These are phyloP conservation scores for Vaccinium darrowii DNA, from an alignment of 148 eudicot species.

Conservation along the genomic window DNA sequence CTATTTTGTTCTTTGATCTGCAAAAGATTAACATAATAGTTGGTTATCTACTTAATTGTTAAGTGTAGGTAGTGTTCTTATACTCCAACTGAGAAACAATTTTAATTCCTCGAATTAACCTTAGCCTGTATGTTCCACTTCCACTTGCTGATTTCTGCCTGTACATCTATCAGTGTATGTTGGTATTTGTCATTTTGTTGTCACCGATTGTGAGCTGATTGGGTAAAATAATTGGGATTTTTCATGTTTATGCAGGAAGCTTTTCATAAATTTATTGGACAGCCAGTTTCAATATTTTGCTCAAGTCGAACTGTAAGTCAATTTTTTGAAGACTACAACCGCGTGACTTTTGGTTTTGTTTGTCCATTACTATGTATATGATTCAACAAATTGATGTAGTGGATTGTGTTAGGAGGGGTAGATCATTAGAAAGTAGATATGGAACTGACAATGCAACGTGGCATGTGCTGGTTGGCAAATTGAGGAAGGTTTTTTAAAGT, in stretches of 20 bases:
- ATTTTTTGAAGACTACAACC: background rate
- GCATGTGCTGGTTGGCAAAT: background rate
- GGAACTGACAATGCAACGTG: background rate
- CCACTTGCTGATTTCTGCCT: background rate
- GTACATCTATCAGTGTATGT: background rate
- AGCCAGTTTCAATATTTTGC: constrained; percentile 81
- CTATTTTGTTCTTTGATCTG: background rate
- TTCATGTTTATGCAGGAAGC: constrained; percentile 60
- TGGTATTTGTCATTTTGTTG: background rate
- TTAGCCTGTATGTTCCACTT: background rate
- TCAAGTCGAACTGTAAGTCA: constrained; percentile 88
- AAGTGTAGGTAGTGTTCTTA: background rate
- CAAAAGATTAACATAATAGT: background rate
- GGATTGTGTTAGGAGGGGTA: background rate
- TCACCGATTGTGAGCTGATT: background rate
- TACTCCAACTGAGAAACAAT: background rate
- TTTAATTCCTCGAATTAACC: background rate
- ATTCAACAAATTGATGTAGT: background rate
- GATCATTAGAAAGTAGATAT: too few species aligned
- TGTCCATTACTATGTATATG: background rate
- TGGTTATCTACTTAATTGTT: background rate
- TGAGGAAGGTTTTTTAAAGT: background rate
- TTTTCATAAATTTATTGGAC: constrained; percentile 83
- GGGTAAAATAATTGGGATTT: background rate
- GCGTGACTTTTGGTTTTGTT: background rate